phyloP scores from a whole-genome alignment of 176 grass and related monocot genomes.

The Triticum dicoccoides region DNA sequence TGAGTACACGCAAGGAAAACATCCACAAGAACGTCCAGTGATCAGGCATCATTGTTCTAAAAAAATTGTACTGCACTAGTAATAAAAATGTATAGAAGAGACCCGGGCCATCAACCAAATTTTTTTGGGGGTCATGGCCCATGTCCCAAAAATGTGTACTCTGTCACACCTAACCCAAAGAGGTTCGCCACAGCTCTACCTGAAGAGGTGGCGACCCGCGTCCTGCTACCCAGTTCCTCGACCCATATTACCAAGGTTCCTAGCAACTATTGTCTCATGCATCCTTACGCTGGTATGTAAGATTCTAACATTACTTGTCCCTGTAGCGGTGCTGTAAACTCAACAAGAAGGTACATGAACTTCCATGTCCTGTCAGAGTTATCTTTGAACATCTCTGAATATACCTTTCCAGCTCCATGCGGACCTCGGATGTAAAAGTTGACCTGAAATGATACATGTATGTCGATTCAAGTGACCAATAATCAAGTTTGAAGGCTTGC shows the following conservation, averaged over 20 bases:
- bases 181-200: not conserved
- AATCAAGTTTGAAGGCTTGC: not conserved
- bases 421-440: constrained; percentile 86
- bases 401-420: constrained; percentile 87
- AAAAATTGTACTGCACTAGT: not conserved
- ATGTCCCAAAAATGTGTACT: not conserved
- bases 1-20: not conserved
- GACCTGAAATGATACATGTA: constrained; percentile 47
- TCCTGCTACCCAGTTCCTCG: not conserved
- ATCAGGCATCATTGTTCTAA: not conserved
- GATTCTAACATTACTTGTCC: constrained; percentile 80
- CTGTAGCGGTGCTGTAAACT: constrained; percentile 65
- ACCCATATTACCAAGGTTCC: not conserved
- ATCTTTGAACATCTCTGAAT: constrained; percentile 88
- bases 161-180: not conserved
- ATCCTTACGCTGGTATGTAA: constrained; percentile 64
- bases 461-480: not conserved
- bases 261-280: not conserved
- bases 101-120: not conserved
- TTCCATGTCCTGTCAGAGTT: constrained; percentile 70
- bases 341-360: constrained; percentile 86
- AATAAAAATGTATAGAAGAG: not conserved
- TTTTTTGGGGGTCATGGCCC: not conserved
- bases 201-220: not conserved
- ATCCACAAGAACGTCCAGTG: not conserved